Base-by-base conservation (phyloP, 805 yeast genomes). In the Metschnikowia kofuensis region DNA sequence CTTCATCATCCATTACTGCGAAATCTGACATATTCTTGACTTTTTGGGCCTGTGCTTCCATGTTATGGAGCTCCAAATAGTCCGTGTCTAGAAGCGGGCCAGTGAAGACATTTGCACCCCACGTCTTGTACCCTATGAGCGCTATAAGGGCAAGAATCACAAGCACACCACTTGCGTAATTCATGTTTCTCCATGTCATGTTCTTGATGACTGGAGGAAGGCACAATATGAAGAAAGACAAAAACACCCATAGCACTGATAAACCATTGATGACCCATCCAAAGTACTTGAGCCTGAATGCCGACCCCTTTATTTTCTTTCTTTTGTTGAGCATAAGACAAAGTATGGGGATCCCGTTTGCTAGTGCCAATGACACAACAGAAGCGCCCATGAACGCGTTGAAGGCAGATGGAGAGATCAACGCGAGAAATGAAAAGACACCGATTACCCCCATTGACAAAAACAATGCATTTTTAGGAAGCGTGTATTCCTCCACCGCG, bases 371-470 rank as follows among this genome's bases (percentile, higher is more conserved):
- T 2, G 89, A 78, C 16, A 87, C 76, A 2, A 89, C 94, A 9
- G 92, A 84, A 14, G 91, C 84, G 0, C 95, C 94, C 69, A 87
- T 81, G 64, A 88, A 87, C 4, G 95, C 90, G 64, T 85, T 85
- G 65, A 88, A 85, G 0, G 94, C 90, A 7, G 90, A 79, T 6
- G 82, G 71, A 0, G 92, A 85, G 1, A 87, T 65, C 39, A 88
- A 66, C 2, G 91, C 85, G 37, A 88, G 70, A 7, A 83, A 63
- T 1, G 91, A 87, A 40, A 87, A 66, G 2, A 79, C 47, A 15
- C 77, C 77, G 30, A 88, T 79, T 16, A 85, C 80, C 0, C 67
- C 77, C 76, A 85, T 83, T 13, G 89, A 82, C 39, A 86, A 66
- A 38, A 83, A 64, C 27, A 87, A 71, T 0, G 94, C 86, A 61